phyloP scores from a whole-genome alignment of 2,329 filamentous ascomycete species.

The Epicoccum sorghinum region DNA sequence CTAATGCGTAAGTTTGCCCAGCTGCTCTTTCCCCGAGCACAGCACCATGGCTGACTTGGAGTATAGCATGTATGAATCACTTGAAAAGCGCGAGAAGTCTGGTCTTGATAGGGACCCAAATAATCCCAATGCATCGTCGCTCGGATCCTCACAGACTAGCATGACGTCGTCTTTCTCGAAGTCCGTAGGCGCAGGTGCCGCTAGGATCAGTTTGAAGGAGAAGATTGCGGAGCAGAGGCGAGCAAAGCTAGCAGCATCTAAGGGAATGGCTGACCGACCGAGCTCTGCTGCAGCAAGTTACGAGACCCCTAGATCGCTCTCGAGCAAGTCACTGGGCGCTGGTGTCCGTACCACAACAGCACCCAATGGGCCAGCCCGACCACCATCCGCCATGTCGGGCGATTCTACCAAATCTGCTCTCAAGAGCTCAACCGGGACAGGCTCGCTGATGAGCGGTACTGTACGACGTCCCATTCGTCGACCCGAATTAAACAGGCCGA shows the following conservation, averaged over 20 bases:
- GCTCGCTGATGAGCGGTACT: constrained; percentile 64
- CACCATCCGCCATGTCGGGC: constrained; percentile 47
- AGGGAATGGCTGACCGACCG: constrained; percentile 58
- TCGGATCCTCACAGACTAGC: constrained; percentile 60
- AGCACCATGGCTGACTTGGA: constrained; percentile 25
- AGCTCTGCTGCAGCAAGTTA: constrained; percentile 63
- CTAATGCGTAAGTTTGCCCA: constrained; percentile 66
- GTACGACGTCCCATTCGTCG: constrained; percentile 58
- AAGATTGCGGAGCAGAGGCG: constrained; percentile 80
- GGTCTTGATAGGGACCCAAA: constrained; percentile 81
- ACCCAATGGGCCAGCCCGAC: constrained; percentile 38
- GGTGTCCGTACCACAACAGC: constrained; percentile 32
- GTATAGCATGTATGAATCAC: constrained; percentile 72
- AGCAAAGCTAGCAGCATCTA: constrained; percentile 57
- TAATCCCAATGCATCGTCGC: constrained; percentile 69
- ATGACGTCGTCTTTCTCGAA: constrained; percentile 48
- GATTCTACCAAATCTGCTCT: constrained; percentile 41
- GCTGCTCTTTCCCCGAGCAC: neutral
- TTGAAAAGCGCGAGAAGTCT: constrained; percentile 80
- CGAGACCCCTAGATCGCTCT: constrained; percentile 52
- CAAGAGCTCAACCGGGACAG: constrained; percentile 42
- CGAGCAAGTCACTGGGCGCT: constrained; percentile 40
- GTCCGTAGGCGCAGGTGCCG: constrained; percentile 55
- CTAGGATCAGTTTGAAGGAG: constrained; percentile 71
- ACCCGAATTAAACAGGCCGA: constrained; percentile 56